Evolutionary conservation across 768 basidiomycete species (phyloP).

Genomic region (Suillus clintonianus): DNA sequence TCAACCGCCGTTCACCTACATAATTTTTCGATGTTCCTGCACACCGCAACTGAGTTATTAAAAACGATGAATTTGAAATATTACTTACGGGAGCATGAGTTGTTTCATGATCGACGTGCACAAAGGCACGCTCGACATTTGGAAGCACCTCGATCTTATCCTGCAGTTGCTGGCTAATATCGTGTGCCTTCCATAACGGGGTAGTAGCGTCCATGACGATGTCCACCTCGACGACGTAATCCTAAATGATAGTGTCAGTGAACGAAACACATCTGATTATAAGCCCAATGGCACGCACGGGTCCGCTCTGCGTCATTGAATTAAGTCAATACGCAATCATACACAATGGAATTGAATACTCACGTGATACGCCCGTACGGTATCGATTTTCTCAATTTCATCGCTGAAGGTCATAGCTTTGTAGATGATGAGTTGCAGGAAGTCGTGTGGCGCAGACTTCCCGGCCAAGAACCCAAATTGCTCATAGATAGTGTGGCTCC

Average conservation of each 20-base stretch:
- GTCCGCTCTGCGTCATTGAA: slow-evolving; percentile 58
- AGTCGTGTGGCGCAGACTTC: slow-evolving; percentile 89
- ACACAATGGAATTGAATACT: slow-evolving; percentile 25
- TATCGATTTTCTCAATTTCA: slow-evolving; percentile 86
- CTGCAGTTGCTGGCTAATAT: slow-evolving; percentile 80
- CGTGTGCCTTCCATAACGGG: slow-evolving; percentile 87
- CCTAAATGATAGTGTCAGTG: slow-evolving; percentile 38
- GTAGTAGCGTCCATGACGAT: slow-evolving; percentile 90
- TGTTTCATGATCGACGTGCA: slow-evolving; percentile 93
- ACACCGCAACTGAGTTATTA: neutral
- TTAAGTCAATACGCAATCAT: neutral
- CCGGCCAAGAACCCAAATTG: slow-evolving; percentile 91
- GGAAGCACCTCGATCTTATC: slow-evolving; percentile 89
- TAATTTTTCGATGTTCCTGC: slow-evolving; percentile 47
- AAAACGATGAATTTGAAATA: neutral
- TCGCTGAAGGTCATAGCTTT: slow-evolving; percentile 86
- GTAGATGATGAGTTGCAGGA: slow-evolving; percentile 89
- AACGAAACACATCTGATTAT: neutral
- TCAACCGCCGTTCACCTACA: slow-evolving; percentile 7
- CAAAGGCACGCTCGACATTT: slow-evolving; percentile 90
- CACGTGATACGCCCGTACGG: slow-evolving; percentile 90
- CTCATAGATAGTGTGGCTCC: slow-evolving; percentile 72
- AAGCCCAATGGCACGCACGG: slow-evolving; percentile 42
- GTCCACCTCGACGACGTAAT: slow-evolving; percentile 95
- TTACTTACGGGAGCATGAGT: slow-evolving; percentile 66